Base-by-base conservation (phyloP, 139 green algal genomes). In the Desmodesmus armatus region DNA sequence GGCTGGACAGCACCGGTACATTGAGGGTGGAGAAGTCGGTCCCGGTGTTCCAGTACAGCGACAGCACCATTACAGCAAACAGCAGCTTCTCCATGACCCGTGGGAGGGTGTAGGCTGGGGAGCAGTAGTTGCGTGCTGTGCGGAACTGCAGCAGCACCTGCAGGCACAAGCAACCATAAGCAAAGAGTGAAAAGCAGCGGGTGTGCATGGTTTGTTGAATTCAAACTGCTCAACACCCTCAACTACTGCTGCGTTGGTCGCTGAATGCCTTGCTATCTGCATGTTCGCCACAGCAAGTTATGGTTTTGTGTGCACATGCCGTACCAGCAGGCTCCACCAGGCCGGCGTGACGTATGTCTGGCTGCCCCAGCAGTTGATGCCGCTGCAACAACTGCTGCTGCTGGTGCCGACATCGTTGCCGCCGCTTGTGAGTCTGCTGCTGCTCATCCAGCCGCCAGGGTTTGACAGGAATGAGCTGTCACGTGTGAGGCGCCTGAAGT, bases 51-150 rank as follows among this genome's bases (percentile, higher is more conserved):
- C 44, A 85, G 80, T 79, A 85, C 0, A 85, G 66, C 5, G 70
- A 74, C 23, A 87, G 69, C 70, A 87, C 43, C 51, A 81, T 51
- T 5, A 29, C 39, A n/a, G 81, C 69, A 74, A 80, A 87, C 27
- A 72, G 51, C 51, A 87, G 70, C 88, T 97, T 97, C 88, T 98
- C 95, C 2, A 83, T 85, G 17, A 96, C 86, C 44, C 94, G 92
- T 5, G 95, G 93, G 0, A 92, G 89, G 63, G 96, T 78, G 74
- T 93, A 96, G 17, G 90, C 58, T 23, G 69, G 76, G 75, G 92
- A 89, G 19, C 73, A 72, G 86, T 94, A 96, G 90, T 97, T 95
- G 43, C 90, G 90, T 9, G 39, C 43, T 2, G 90, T 94, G 74
- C 94, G 92, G 86, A 96, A 96, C 88, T 92, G 88, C 78, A 89